Percentiles rank a stretch among this genome's conserved stretches.
Evolutionary conservation across 768 basidiomycete species (phyloP).

Genomic region (Scleroderma citrinum): DNA sequence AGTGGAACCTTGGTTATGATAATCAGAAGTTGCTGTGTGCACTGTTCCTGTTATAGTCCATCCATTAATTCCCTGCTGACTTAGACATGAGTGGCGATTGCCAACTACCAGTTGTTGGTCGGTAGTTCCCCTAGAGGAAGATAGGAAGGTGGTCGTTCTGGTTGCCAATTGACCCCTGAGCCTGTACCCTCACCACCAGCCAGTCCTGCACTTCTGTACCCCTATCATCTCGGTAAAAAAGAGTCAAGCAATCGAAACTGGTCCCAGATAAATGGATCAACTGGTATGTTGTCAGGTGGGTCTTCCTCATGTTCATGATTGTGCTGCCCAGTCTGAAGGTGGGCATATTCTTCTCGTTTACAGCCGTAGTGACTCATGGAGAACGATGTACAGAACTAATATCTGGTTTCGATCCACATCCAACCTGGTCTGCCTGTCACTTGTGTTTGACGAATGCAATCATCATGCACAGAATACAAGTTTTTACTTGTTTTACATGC

Average conservation of each 20-base stretch:
- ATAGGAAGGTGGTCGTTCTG: constrained; percentile 19
- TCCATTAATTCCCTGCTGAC: constrained; percentile 11
- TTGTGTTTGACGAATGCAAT: constrained; percentile 5
- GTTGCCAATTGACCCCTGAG: constrained; percentile 3
- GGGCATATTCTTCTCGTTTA: constrained; percentile 14
- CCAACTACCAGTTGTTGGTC: too few relatives aligned
- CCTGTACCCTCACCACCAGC: constrained; percentile 7
- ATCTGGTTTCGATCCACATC: constrained; percentile 48
- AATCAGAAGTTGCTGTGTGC: background rate
- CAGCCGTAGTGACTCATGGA: background rate
- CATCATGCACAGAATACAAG: constrained; percentile 79
- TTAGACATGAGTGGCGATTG: constrained; percentile 25
- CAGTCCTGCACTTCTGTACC: constrained; percentile 4
- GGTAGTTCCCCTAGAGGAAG: too few relatives aligned
- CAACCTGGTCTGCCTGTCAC: background rate
- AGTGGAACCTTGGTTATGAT: background rate
- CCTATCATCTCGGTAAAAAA: background rate
- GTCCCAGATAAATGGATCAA: constrained; percentile 45
- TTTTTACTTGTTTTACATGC: constrained; percentile 49
- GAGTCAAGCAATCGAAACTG: background rate
- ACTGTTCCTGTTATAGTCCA: too few relatives aligned
- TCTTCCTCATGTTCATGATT: constrained; percentile 11
- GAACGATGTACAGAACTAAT: constrained; percentile 68
- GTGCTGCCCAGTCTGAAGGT: constrained; percentile 50
- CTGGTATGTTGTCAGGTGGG: constrained; percentile 31